These are phyloP conservation scores for Metschnikowia orientalis DNA, from an alignment of 805 yeast genomes.

Conservation along the genomic window DNA sequence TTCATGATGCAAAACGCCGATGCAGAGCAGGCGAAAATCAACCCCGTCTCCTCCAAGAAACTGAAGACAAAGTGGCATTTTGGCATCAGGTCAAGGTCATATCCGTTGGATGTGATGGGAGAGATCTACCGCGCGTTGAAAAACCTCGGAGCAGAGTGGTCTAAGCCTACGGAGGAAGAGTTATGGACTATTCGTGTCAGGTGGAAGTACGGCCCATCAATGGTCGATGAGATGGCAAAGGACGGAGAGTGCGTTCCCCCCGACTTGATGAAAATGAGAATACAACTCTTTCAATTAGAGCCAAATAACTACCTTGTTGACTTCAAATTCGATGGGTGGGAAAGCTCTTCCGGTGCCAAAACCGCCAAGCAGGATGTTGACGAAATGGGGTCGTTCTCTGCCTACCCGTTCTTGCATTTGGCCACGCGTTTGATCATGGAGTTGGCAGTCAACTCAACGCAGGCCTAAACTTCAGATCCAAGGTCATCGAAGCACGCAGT, in stretches of 20 bases:
- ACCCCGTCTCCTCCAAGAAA: slow-evolving; percentile 67
- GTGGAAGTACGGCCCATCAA: slow-evolving; percentile 62
- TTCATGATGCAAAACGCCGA: slow-evolving; percentile 63
- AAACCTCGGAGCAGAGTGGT: slow-evolving; percentile 96
- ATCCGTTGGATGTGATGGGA: slow-evolving; percentile 98
- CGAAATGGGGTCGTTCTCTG: slow-evolving; percentile 85
- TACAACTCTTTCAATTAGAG: slow-evolving; percentile 91
- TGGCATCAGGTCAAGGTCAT: slow-evolving; percentile 92
- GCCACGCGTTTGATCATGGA: slow-evolving; percentile 94
- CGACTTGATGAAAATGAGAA: slow-evolving; percentile 93
- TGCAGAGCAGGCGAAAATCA: slow-evolving; percentile 27
- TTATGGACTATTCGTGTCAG: slow-evolving; percentile 94
- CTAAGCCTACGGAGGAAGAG: slow-evolving; percentile 89
- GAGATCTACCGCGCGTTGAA: slow-evolving; percentile 93
- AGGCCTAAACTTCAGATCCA: no score
- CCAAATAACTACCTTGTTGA: slow-evolving; percentile 95
- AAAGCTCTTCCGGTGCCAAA: slow-evolving; percentile 38
- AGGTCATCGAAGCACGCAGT: no score
- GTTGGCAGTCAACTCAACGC: slow-evolving; percentile 71
- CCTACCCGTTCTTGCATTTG: slow-evolving; percentile 90
- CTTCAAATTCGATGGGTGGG: slow-evolving; percentile 98
- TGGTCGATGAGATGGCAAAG: slow-evolving; percentile 19
- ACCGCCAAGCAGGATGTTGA: slow-evolving; percentile 43
- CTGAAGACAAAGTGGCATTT: slow-evolving; percentile 98
- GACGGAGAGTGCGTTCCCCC: slow-evolving; percentile 42